Evolutionary conservation across 257 asterid genomes (phyloP).

Genomic region (Fraxinus pennsylvanica): DNA sequence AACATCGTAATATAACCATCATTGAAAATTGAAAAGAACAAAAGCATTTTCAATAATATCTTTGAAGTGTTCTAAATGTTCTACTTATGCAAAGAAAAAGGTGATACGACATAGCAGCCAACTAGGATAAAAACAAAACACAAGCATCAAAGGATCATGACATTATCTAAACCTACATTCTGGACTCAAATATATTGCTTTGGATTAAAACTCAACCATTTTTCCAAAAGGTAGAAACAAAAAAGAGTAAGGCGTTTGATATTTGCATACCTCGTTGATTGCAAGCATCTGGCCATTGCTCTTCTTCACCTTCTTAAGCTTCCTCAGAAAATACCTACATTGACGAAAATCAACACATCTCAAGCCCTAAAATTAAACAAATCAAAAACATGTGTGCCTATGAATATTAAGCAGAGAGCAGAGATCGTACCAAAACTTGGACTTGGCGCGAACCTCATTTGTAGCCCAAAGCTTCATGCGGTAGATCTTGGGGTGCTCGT

Average conservation of each 20-base stretch:
- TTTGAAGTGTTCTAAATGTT: not conserved
- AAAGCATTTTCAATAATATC: not conserved
- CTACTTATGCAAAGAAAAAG: not conserved
- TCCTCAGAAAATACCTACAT: constrained; percentile 83
- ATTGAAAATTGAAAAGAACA: not conserved
- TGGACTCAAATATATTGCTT: not conserved
- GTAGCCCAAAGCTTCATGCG: constrained; percentile 96
- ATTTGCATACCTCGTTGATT: constrained; percentile 65
- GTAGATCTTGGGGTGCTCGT: constrained; percentile 83
- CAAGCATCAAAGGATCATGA: not conserved
- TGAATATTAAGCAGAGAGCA: not conserved
- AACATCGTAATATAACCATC: not conserved
- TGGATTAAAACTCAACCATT: not conserved
- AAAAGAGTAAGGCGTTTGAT: not conserved
- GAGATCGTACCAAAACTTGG: constrained; percentile 63
- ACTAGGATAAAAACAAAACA: not conserved
- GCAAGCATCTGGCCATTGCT: constrained; percentile 90
- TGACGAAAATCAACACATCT: not conserved
- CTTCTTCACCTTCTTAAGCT: constrained; percentile 87
- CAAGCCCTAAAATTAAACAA: not conserved
- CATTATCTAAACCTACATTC: not conserved
- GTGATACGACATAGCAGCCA: not conserved
- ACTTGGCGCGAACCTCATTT: constrained; percentile 88
- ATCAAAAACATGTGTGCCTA: not conserved
- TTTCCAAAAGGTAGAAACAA: not conserved